Evolutionary conservation across 2,329 filamentous ascomycete genomes (phyloP), one percentile per base, ranked within the genome.

Genomic region (Cadophora sp.): DNA sequence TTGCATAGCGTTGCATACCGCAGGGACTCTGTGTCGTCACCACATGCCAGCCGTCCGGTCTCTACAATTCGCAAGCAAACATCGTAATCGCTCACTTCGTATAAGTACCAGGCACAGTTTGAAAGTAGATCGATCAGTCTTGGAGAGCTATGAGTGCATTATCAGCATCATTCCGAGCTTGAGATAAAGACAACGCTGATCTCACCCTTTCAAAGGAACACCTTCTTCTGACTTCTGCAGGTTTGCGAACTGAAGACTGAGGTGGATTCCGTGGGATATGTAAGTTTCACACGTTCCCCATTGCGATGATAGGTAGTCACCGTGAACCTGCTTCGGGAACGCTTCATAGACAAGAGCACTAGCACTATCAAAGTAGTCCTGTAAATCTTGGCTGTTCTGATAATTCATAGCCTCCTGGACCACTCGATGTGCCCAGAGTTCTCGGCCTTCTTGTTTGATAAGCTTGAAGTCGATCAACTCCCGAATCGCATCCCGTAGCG

Each of bases 381-480:
- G 71, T 11, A 73, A 43, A n/a, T 72, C 71, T 11, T 64, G 7
- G 4, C 22, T 16, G 26, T 58, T 62, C 29, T 72, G 71, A 46
- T 71, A 74, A 46, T 71, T 74, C 64, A 69, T 71, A 0, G 73
- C 73, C 56, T 74, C 73, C 55, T 74, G 73, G 3, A 74, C 71
- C 0, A 66, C 72, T 50, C 73, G 69, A 66, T 74, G 72, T 7
- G 62, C 69, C 16, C 34, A 69, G 1, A 72, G 19, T 7, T 50
- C 58, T 48, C 73, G 46, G 1, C 62, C 65, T 37, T 73, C 72
- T 48, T 68, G 48, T 12, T 63, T 73, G 62, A 74, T 70, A 16
- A 74, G 48, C 31, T 69, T 68, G n/a, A 64, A 34, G 0, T 67
- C 11, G 2, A 73, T 51, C 48, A 43, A 43, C n/a, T n/a, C n/a